Evolutionary conservation across 2,329 filamentous ascomycete species (phyloP), one percentile per base, ranked within the genome.

Genomic region (Tolypocladium inflatum): DNA sequence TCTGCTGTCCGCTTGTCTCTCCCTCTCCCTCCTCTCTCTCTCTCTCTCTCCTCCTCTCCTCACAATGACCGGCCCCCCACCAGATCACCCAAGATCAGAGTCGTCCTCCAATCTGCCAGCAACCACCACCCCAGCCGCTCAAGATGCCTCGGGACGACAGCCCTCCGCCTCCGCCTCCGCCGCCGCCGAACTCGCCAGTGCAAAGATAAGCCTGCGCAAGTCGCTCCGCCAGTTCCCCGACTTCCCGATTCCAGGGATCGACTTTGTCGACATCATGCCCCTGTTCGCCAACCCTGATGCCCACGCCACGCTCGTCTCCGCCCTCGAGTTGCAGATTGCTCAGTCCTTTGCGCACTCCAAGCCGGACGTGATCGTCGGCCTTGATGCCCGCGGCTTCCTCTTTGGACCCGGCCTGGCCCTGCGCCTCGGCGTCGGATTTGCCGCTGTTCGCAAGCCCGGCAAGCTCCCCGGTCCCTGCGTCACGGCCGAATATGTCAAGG

Each of bases 251-350:
- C 86, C 89, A 52, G 93, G 94, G 73, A 93, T 99, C 71, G 82
- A 96, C 68, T 99, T 99, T 76, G 91, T 97, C 78, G 94, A 99
- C 73, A 97, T 99, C 76, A 87, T 99, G 74, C 94, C 94, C 61
- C 87, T 97, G 71, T 97, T 99, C 80, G 86, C 90, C 72, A 82
- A 91, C 70, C 85, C 87, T 57, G 70, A 73, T 55, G 80, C 89
- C 61, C 93, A 97, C 77, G 80, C 83, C 65, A 81, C 85, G 58
- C 87, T 99, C 59, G 80, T 97, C 72, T 84, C 86, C 67, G 90
- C 91, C 54, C 88, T 97, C 65, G 89, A 96, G 75, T 80, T 97
- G 62, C 88, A 96, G 73, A 81, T 96, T 63, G 76, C 82, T 58
- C 78, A 87, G 66, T 80, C 80, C 62, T 87, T 87, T 61, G 75